Evolutionary conservation across 495 filamentous ascomycete genomes (phyloP).

Genomic region (Lentithecium fluviatile): DNA sequence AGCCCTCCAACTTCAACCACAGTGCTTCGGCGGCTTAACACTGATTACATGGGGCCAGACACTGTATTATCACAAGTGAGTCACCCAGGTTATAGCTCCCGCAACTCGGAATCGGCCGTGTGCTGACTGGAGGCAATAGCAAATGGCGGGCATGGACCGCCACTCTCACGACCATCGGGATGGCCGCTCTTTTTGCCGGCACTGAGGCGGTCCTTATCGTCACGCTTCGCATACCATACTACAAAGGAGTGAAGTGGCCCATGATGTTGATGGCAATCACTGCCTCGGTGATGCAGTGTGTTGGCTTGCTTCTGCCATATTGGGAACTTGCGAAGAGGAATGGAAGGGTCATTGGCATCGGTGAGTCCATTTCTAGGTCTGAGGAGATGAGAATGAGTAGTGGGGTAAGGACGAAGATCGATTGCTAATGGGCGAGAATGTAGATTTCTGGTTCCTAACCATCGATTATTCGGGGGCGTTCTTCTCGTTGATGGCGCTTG

Average conservation of each 20-base stretch:
- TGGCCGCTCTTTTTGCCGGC: conserved; percentile 54
- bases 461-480: conserved; percentile 72
- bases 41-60: conserved; percentile 67
- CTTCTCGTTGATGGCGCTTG: conserved; percentile 67
- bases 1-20: conserved; percentile 71
- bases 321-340: conserved; percentile 69
- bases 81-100: conserved; percentile 1
- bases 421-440: neutral
- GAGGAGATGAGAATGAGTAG: too few relatives aligned
- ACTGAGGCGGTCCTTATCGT: conserved; percentile 62
- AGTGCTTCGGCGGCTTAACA: conserved; percentile 64
- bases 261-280: conserved; percentile 60
- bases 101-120: neutral
- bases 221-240: conserved; percentile 58
- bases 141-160: conserved; percentile 55
- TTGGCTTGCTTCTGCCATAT: conserved; percentile 68
- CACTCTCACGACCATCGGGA: conserved; percentile 43
- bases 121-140: conserved; percentile 36
- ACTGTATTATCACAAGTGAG: conserved; percentile 61
- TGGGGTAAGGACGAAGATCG: neutral
- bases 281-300: conserved; percentile 58
- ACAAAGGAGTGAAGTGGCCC: conserved; percentile 54
- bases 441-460: conserved; percentile 61
- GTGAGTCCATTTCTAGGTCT: neutral
- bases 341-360: conserved; percentile 66